Conservation (phyloP, 371 early-diverging fungal genomes). For the Mucor piriformis region DNA sequence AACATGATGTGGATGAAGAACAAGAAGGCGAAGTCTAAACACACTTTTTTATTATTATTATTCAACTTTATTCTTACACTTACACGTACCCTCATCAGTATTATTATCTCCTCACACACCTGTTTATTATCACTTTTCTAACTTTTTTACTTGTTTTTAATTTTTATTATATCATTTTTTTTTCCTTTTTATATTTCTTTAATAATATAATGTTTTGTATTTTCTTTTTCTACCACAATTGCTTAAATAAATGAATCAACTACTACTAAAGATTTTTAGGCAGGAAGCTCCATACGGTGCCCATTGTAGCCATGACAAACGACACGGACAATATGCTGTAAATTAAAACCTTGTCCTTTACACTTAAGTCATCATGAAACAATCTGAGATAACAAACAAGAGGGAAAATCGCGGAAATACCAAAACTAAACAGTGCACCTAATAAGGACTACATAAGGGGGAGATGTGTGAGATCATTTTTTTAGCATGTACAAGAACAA, state of each 20-base stretch:
- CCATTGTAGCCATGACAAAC: constrained; percentile 28
- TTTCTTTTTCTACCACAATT: neutral
- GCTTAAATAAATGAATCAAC: neutral
- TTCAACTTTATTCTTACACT: neutral
- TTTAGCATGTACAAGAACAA: too few species aligned
- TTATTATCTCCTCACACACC: neutral
- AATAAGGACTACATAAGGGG: constrained; percentile 45
- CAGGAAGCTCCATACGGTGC: constrained; percentile 40
- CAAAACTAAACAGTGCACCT: constrained; percentile 62
- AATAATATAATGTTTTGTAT: constrained; percentile 2
- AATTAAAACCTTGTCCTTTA: constrained; percentile 19
- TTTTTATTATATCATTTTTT: constrained; percentile 1
- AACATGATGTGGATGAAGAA: constrained; percentile 23
- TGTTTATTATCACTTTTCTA: constrained; percentile 3
- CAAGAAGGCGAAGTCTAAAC: constrained; percentile 40
- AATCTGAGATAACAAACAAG: constrained; percentile 50
- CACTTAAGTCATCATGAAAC: constrained; percentile 25
- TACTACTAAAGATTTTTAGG: neutral
- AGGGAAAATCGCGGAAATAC: constrained; percentile 67
- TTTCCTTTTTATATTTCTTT: neutral
- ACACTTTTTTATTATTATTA: neutral
- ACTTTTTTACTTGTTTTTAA: constrained; percentile 1
- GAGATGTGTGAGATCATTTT: too few species aligned
- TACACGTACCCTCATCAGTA: neutral
- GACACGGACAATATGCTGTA: constrained; percentile 28